These are phyloP conservation scores for Prunus salicina DNA, from an alignment of 306 rosid species.

Conservation along the genomic window DNA sequence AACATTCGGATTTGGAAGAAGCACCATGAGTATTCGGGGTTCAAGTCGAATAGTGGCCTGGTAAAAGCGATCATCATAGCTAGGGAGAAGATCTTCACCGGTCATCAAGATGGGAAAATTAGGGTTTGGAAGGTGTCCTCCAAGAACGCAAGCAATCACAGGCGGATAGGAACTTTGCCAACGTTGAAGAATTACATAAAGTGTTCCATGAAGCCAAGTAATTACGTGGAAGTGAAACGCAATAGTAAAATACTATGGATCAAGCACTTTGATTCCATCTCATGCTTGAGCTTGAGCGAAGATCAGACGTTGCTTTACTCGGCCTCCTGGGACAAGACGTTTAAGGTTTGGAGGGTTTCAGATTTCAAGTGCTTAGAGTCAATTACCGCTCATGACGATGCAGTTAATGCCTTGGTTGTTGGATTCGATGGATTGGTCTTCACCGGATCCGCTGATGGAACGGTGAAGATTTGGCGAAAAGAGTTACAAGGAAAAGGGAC, in stretches of 20 bases:
- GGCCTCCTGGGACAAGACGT: constrained; percentile 89
- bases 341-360: constrained; percentile 74
- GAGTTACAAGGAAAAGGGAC: constrained; percentile 84
- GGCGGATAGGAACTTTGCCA: constrained; percentile 66
- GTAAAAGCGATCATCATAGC: constrained; percentile 75
- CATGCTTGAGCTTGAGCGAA: constrained; percentile 62
- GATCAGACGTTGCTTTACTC: constrained; percentile 64
- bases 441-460: constrained; percentile 90
- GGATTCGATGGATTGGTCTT: constrained; percentile 58
- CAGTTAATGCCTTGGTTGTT: constrained; percentile 62
- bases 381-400: constrained; percentile 76
- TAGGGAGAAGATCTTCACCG: constrained; percentile 54
- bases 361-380: constrained; percentile 83
- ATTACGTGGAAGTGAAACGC: constrained; percentile 63
- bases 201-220: constrained; percentile 70
- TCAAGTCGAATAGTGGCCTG: constrained; percentile 73
- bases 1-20: constrained; percentile 94
- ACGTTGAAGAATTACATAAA: constrained; percentile 56
- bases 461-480: constrained; percentile 74
- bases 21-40: constrained; percentile 61
- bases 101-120: constrained; percentile 88
- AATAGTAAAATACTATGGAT: constrained; percentile 59
- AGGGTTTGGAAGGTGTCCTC: constrained; percentile 67
- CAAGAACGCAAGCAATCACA: constrained; percentile 37
- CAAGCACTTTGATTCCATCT: constrained; percentile 79